Conservation (phyloP, 2,329 filamentous ascomycete species). For the Exophiala spinifera region DNA sequence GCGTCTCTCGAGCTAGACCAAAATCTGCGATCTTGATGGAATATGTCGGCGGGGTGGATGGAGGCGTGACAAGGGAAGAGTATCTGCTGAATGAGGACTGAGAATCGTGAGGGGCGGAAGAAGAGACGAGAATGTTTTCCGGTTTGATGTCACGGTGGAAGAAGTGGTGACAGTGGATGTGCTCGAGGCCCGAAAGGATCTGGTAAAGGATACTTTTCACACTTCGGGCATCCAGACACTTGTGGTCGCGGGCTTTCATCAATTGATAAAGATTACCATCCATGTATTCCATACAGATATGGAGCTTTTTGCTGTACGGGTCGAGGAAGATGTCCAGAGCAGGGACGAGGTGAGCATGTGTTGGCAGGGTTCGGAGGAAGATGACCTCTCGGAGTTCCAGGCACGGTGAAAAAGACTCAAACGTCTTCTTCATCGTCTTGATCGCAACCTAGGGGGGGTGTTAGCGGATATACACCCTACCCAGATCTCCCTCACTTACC, state of each 20-base stretch:
- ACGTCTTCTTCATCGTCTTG: constrained; percentile 99
- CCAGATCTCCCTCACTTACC: constrained; percentile 55
- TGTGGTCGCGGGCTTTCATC: constrained; percentile 98
- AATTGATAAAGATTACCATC: constrained; percentile 97
- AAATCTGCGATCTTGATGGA: constrained; percentile 99
- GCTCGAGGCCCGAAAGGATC: constrained; percentile 92
- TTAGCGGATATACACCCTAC: constrained; percentile 10
- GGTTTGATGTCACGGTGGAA: constrained; percentile 99
- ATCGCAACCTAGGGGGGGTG: constrained; percentile 74
- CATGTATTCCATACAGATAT: constrained; percentile 99
- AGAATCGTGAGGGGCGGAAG: constrained; percentile 77
- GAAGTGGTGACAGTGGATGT: constrained; percentile 95
- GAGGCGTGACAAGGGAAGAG: constrained; percentile 87
- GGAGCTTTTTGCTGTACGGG: constrained; percentile 90
- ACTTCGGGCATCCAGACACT: constrained; percentile 80
- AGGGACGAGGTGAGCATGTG: constrained; percentile 89
- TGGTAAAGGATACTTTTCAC: constrained; percentile 98
- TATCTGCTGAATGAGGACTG: constrained; percentile 87
- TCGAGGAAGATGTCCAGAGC: constrained; percentile 98
- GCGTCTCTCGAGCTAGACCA: constrained; percentile 92
- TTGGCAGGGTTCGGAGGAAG: constrained; percentile 84
- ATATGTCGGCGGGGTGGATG: constrained; percentile 88
- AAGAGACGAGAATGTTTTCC: constrained; percentile 96
- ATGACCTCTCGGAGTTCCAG: constrained; percentile 94
- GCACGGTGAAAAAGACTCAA: constrained; percentile 86